phyloP scores from a whole-genome alignment of 306 rosid species.

The Medicago truncatula region MtrunA17r5.0-ANR NC_053042.1:42200501-42201000 shows the following conservation, averaged over 20 bases:
- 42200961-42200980: slow-evolving; percentile 22
- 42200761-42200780: neutral
- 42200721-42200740: slow-evolving; percentile 31
- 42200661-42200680: slow-evolving; percentile 83
- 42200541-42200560: slow-evolving; percentile 37
- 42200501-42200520: slow-evolving; percentile 17
- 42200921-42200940: slow-evolving; percentile 15
- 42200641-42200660: slow-evolving; percentile 98
- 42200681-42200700: slow-evolving; percentile 43
- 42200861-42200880: slow-evolving; percentile 40
- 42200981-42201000: slow-evolving; percentile 20
- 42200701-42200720: slow-evolving; percentile 37
- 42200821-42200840: slow-evolving; percentile 25
- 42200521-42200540: slow-evolving; percentile 36
- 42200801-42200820: slow-evolving; percentile 19
- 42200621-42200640: slow-evolving; percentile 92
- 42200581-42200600: slow-evolving; percentile 97
- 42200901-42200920: neutral
- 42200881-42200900: neutral
- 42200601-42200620: slow-evolving; percentile 91
- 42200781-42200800: neutral
- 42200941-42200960: neutral
- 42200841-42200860: slow-evolving; percentile 12
- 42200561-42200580: slow-evolving; percentile 71
- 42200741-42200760: slow-evolving; percentile 23